Base-by-base conservation (phyloP, 2,329 filamentous ascomycete species). In the Talaromyces pinophilus region DNA sequence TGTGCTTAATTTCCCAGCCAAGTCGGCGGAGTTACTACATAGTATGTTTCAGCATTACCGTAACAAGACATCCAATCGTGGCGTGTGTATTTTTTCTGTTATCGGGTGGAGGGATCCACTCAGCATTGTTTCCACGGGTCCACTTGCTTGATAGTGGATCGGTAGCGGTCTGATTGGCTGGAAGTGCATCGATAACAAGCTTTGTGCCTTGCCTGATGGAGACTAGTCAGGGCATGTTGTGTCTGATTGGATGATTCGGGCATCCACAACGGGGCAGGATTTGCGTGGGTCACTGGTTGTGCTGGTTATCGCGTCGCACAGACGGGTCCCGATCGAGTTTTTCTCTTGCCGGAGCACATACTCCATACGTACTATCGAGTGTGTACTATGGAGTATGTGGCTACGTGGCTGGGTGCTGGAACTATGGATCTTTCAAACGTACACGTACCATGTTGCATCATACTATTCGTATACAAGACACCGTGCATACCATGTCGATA, bases 381-480 rank as follows among this genome's bases (percentile, higher is more conserved):
- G 25, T 15, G 48, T 54, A 25, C 25, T 25, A 25, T 25, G 25
- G 25, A 25, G 25, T 25, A 7, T 54, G 22, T 35, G 52, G 28
- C 52, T 35, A 25, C n/a, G 54, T 57, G 54, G 54, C 54, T 57
- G 33, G 54, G 30, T 19, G 10, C 17, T 3, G 5, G n/a, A 7
- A 38, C 52, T 19, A 55, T 35, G 30, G 17, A 22, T 55, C 2
- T 7, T 19, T 28, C n/a, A 38, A 38, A 57, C 30, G 52, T 19
- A 57, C 52, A 57, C 28, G 52, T 57, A 57, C 52, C 30, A 33
- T 13, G 33, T 15, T 57, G 54, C 54, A 25, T 25, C 54, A 57
- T 30, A 30, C 48, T 25, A 50, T 28, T 11, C 44, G 42, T 46
- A 19, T 19, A 22, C 42, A 46, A 25, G 25, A 25, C 25, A 25